Evolutionary conservation across 2,329 filamentous ascomycete genomes (phyloP), one percentile per base, ranked within the genome.

Genomic region (Talaromyces pinophilus): DNA sequence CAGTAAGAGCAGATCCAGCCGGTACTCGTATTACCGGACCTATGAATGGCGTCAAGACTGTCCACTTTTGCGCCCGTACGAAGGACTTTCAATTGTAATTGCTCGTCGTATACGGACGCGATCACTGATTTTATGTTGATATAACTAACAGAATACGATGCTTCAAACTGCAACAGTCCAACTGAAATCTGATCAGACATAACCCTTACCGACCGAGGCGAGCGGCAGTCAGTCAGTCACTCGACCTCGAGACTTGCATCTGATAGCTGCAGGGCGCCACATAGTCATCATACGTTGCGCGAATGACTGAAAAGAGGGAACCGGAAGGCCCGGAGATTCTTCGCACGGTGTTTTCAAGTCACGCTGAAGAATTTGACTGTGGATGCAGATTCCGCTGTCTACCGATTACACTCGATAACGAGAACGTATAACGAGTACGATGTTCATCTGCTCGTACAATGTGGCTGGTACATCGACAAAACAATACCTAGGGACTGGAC

Each of bases 11-110:
- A 59, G 62, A 46, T 44, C 19, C 52, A 8, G 62, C 52, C 62
- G 62, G 52, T 64, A 64, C 19, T 59, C n/a, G 62, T 48, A 64
- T 44, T 59, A 59, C 62, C n/a, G n/a, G 42, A 8, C 1, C 46
- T 30, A 42, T 25, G 40, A 25, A 22, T 22, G 54, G 52, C 54
- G 40, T 59, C 62, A 57, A 46, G 35, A 60, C 57, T 46, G 19
- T 40, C 35, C 38, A 46, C 57, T 30, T 28, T 59, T 42, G 44
- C 35, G 33, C 17, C 19, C 22, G 57, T 42, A 28, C 25, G 25
- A 3, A 25, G 25, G 2, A 25, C 30, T 59, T 19, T 59, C 35
- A 22, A 40, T 19, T 59, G 28, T 33, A 17, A 54, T 46, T 10
- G 13, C 33, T 28, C 42, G 19, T 46, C 17, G 40, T 44, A 44